These are phyloP conservation scores for Tricholoma matsutake DNA, from an alignment of 768 basidiomycete species.

Conservation along the genomic window DNA sequence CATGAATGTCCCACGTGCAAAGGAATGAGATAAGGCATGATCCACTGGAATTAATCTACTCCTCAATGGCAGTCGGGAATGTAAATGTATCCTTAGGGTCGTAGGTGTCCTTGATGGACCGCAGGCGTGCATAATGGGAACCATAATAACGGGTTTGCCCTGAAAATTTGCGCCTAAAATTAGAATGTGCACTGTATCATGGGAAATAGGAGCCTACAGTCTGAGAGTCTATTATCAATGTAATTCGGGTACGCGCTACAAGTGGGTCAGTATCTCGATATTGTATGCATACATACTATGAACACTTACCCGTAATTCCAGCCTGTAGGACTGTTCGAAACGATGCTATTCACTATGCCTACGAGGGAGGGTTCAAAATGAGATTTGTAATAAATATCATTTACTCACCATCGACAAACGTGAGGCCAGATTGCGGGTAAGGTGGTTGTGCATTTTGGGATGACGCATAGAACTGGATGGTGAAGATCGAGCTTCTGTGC, in stretches of 20 bases:
- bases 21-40: neutral
- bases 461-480: slow-evolving; percentile 36
- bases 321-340: slow-evolving; percentile 22
- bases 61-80: slow-evolving; percentile 36
- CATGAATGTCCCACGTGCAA: neutral
- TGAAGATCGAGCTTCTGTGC: slow-evolving; percentile 30
- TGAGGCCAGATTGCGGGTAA: slow-evolving; percentile 31
- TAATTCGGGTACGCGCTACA: slow-evolving; percentile 38
- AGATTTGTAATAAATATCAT: no score
- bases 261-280: neutral
- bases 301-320: slow-evolving; percentile 28
- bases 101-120: slow-evolving; percentile 28
- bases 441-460: slow-evolving; percentile 21
- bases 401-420: slow-evolving; percentile 32
- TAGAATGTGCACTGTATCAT: neutral
- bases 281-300: neutral
- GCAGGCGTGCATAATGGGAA: slow-evolving; percentile 27
- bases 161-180: slow-evolving; percentile 6
- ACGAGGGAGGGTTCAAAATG: neutral
- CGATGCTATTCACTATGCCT: slow-evolving; percentile 26
- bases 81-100: slow-evolving; percentile 37
- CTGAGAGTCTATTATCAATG: slow-evolving; percentile 31
- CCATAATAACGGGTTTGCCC: slow-evolving; percentile 36
- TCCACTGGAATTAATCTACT: slow-evolving; percentile 6
- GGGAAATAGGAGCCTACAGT: slow-evolving; percentile 25